Percentiles rank a stretch among this genome's conserved stretches.
phyloP scores from a whole-genome alignment of 805 yeast genomes.

The Ogataea henricii region DNA sequence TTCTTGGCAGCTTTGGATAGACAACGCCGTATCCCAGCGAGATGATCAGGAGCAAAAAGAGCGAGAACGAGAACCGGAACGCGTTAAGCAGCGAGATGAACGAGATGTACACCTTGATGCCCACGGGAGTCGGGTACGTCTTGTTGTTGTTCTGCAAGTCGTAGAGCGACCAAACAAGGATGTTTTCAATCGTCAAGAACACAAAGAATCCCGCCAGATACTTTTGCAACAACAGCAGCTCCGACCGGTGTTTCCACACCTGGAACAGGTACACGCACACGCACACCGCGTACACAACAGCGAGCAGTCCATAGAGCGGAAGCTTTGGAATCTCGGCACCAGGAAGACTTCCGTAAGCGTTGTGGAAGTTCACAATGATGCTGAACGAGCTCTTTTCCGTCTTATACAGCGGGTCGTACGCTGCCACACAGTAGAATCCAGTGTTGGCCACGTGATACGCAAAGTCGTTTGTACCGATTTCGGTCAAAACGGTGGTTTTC shows the following conservation, averaged over 20 bases:
- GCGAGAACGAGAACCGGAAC: slow-evolving; percentile 80
- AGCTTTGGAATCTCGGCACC: slow-evolving; percentile 91
- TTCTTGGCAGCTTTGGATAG: slow-evolving; percentile 75
- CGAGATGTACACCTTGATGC: slow-evolving; percentile 71
- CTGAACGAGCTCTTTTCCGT: slow-evolving; percentile 44
- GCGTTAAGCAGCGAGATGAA: slow-evolving; percentile 80
- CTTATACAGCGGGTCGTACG: slow-evolving; percentile 48
- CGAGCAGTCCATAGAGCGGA: slow-evolving; percentile 83
- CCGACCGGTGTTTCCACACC: slow-evolving; percentile 81
- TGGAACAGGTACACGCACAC: slow-evolving; percentile 83
- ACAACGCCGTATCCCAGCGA: slow-evolving; percentile 95
- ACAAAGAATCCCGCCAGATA: slow-evolving; percentile 85
- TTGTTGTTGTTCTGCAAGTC: slow-evolving; percentile 69
- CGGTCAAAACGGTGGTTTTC: slow-evolving; percentile 53
- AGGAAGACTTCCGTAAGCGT: slow-evolving; percentile 86
- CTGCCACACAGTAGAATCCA: slow-evolving; percentile 91
- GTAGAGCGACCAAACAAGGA: slow-evolving; percentile 88
- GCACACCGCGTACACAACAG: slow-evolving; percentile 80
- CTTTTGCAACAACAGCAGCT: slow-evolving; percentile 85
- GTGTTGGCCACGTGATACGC: slow-evolving; percentile 69
- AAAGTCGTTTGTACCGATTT: slow-evolving; percentile 60
- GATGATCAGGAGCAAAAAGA: slow-evolving; percentile 82
- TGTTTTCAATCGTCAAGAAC: slow-evolving; percentile 80
- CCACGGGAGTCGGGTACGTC: slow-evolving; percentile 36
- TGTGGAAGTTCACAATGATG: slow-evolving; percentile 80